Conservation (phyloP, 352 stramenopile species). For the Ophiocytium majus region DNA sequence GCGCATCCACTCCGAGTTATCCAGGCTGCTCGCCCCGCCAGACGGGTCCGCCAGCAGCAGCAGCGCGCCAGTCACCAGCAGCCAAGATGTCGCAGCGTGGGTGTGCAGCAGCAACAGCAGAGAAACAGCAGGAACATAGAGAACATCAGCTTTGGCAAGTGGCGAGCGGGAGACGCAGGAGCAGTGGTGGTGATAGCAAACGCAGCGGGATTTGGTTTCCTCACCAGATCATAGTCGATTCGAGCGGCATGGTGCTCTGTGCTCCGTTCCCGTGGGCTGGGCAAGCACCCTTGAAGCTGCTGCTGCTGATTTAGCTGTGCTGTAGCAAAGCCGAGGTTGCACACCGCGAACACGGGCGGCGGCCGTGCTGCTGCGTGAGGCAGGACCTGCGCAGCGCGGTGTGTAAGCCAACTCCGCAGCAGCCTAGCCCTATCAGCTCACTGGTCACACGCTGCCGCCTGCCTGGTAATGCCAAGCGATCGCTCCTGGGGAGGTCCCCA, state of each 20-base stretch:
- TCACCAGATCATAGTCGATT: conserved; percentile 58
- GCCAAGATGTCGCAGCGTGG: not conserved
- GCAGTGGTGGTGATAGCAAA: not conserved
- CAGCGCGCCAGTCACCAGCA: not conserved
- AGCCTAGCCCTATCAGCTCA: too few relatives aligned
- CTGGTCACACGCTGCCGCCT: too few relatives aligned
- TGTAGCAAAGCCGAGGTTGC: too few relatives aligned
- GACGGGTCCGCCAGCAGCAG: not conserved
- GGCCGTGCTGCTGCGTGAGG: too few relatives aligned
- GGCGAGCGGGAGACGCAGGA: not conserved
- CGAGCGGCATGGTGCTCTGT: conserved; percentile 48
- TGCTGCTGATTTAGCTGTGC: too few relatives aligned
- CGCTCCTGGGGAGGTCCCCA: too few relatives aligned
- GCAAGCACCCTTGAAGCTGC: too few relatives aligned
- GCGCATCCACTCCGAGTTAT: conserved; percentile 70
- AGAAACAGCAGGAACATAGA: not conserved
- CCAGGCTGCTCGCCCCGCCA: conserved; percentile 36
- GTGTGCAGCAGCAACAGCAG: not conserved
- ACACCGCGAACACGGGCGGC: too few relatives aligned
- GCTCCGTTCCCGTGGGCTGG: too few relatives aligned
- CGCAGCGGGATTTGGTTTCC: not conserved
- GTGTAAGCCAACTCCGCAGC: too few relatives aligned
- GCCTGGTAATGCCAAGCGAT: too few relatives aligned
- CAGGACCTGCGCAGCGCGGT: too few relatives aligned
- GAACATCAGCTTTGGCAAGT: conserved; percentile 1